Percentiles rank a stretch among this genome's conserved stretches.
phyloP scores from a whole-genome alignment of 768 basidiomycete genomes.

The Agrocybe praecox region DNA sequence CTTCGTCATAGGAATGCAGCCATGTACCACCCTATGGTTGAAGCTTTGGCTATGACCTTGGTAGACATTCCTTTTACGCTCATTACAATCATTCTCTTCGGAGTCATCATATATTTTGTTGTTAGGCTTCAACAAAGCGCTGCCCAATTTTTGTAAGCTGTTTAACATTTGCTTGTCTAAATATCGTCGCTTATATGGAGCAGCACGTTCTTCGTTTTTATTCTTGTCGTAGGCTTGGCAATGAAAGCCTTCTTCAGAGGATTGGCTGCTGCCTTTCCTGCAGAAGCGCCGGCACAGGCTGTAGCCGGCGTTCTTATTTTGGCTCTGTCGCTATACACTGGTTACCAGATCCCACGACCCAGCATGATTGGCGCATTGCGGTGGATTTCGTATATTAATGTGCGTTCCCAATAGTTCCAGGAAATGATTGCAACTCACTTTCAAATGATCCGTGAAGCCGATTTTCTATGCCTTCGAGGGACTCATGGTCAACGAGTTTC shows the following conservation, averaged over 20 bases:
- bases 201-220: slow-evolving; percentile 61
- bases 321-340: slow-evolving; percentile 31
- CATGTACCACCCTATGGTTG: slow-evolving; percentile 48
- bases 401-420: slow-evolving; percentile 32
- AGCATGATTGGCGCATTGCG: slow-evolving; percentile 69
- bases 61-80: slow-evolving; percentile 65
- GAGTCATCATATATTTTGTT: slow-evolving; percentile 61
- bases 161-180: slow-evolving; percentile 3
- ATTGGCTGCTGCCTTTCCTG: slow-evolving; percentile 59
- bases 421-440: neutral
- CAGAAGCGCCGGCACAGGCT: slow-evolving; percentile 64
- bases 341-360: slow-evolving; percentile 53
- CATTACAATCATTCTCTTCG: slow-evolving; percentile 44
- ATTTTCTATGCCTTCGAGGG: slow-evolving; percentile 75
- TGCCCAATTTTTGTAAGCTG: slow-evolving; percentile 65
- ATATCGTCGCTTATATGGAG: neutral
- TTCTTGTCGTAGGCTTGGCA: slow-evolving; percentile 58
- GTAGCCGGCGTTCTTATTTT: slow-evolving; percentile 47
- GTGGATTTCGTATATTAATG: slow-evolving; percentile 70
- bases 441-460: slow-evolving; percentile 39
- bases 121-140: slow-evolving; percentile 57
- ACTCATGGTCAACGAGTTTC: slow-evolving; percentile 83
- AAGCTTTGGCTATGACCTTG: slow-evolving; percentile 55
- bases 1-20: slow-evolving; percentile 58
- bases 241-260: slow-evolving; percentile 81